phyloP scores from a whole-genome alignment of 2,329 filamentous ascomycete species.

The Elsinoe perseae region DNA sequence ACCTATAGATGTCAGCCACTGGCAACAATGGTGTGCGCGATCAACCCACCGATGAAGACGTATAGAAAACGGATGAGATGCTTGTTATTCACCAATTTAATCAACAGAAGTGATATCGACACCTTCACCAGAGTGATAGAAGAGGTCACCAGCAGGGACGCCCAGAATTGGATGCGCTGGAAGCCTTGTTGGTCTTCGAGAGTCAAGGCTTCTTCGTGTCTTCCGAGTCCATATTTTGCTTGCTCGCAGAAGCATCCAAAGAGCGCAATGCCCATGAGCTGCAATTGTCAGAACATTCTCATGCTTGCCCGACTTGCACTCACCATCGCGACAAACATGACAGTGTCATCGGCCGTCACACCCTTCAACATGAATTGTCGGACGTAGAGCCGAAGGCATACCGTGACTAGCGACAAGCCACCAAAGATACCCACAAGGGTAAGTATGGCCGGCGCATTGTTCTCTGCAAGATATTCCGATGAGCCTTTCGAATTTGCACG shows the following conservation, averaged over 20 bases:
- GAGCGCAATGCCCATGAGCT: constrained; percentile 22
- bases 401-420: constrained; percentile 16
- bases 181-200: constrained; percentile 32
- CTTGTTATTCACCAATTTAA: constrained; percentile 36
- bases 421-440: constrained; percentile 18
- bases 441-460: constrained; percentile 17
- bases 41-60: constrained; percentile 35
- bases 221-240: constrained; percentile 41
- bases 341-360: constrained; percentile 43
- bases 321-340: constrained; percentile 38
- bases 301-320: neutral
- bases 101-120: constrained; percentile 40
- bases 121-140: constrained; percentile 42
- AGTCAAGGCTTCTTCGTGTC: constrained; percentile 30
- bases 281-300: neutral
- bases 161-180: constrained; percentile 38
- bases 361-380: constrained; percentile 41
- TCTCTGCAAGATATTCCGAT: constrained; percentile 7
- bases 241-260: constrained; percentile 41
- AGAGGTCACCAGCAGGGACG: constrained; percentile 41
- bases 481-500: constrained; percentile 5
- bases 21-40: neutral
- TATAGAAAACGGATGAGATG: constrained; percentile 36
- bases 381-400: constrained; percentile 27
- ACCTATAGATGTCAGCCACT: constrained; percentile 23